phyloP scores from a whole-genome alignment of 1,284 basidiomycete genomes.

The Ceratobasidium sp. region DNA sequence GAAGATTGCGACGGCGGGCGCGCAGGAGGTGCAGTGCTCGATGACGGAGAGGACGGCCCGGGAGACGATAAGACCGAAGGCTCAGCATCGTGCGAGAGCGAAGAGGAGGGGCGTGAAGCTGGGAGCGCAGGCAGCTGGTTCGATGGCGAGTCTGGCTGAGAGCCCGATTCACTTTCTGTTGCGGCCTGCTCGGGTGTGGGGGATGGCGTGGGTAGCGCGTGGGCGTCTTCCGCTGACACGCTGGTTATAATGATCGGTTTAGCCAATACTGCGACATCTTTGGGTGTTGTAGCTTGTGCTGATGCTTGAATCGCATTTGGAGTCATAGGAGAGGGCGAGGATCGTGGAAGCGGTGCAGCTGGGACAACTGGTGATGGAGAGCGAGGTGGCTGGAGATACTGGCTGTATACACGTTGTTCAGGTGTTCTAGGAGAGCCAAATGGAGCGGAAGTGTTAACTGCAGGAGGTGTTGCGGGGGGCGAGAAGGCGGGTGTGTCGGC shows the following conservation, averaged over 20 bases:
- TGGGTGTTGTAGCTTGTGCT: not conserved
- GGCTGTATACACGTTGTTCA: not conserved
- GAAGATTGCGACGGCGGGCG: slow-evolving; percentile 53
- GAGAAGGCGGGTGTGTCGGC: slow-evolving; percentile 48
- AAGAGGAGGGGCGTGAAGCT: slow-evolving; percentile 20
- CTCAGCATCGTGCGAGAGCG: slow-evolving; percentile 12
- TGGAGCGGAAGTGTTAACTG: slow-evolving; percentile 45
- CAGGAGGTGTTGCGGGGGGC: slow-evolving; percentile 34
- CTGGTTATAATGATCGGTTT: not conserved
- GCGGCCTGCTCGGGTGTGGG: slow-evolving; percentile 30
- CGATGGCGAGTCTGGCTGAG: slow-evolving; percentile 19
- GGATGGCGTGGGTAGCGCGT: slow-evolving; percentile 31
- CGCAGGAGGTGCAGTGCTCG: slow-evolving; percentile 57
- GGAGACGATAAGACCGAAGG: slow-evolving; percentile 11
- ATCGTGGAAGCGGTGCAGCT: slow-evolving; percentile 18
- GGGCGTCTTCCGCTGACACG: slow-evolving; percentile 2
- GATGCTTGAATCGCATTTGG: not conserved
- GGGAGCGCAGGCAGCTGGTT: slow-evolving; percentile 25
- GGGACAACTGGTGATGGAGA: slow-evolving; percentile 39
- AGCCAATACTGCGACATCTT: not conserved
- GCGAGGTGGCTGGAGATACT: slow-evolving; percentile 27
- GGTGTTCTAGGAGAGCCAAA: slow-evolving; percentile 46
- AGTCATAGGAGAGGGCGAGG: slow-evolving; percentile 29
- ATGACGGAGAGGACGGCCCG: slow-evolving; percentile 25
- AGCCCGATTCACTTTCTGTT: slow-evolving; percentile 25